Conservation (phyloP, 1,284 basidiomycete species). For the Moniliophthora roreri region DNA sequence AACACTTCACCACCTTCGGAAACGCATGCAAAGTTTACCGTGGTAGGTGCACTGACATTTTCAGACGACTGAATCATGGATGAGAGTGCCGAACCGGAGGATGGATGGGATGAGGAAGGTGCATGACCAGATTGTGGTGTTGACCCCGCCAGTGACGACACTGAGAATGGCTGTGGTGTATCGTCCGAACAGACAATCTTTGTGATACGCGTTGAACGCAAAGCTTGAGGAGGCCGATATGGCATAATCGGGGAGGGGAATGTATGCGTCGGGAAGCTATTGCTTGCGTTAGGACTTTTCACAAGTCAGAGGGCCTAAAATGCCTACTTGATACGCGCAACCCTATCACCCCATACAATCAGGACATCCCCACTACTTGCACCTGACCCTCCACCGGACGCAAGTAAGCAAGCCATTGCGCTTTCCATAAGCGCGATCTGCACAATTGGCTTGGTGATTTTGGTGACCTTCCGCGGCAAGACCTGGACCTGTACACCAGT, state of each 20-base stretch:
- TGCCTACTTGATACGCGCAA: constrained; percentile 70
- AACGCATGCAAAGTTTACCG: constrained; percentile 70
- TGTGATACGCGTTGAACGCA: constrained; percentile 68
- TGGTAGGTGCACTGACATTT: background rate
- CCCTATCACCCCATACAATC: constrained; percentile 37
- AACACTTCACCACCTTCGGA: constrained; percentile 92
- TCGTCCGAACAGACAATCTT: constrained; percentile 85
- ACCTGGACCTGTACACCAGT: constrained; percentile 28
- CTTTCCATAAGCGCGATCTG: constrained; percentile 72
- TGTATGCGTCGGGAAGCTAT: constrained; percentile 65
- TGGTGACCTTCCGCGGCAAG: constrained; percentile 82
- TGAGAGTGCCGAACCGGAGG: background rate
- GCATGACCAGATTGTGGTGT: background rate
- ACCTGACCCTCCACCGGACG: constrained; percentile 12
- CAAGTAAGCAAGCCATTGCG: constrained; percentile 14
- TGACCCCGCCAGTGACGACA: background rate
- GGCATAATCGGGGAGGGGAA: constrained; percentile 75
- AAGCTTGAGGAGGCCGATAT: constrained; percentile 78
- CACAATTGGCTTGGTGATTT: constrained; percentile 68
- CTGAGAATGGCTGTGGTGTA: constrained; percentile 25
- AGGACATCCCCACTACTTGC: constrained; percentile 84
- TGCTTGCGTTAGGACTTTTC: constrained; percentile 6
- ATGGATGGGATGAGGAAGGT: background rate
- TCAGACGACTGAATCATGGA: constrained; percentile 1
- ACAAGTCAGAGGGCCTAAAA: constrained; percentile 13